These are phyloP conservation scores for Leishmania arabica DNA, from an alignment of 208 protist genomes.

Conservation along the genomic window DNA sequence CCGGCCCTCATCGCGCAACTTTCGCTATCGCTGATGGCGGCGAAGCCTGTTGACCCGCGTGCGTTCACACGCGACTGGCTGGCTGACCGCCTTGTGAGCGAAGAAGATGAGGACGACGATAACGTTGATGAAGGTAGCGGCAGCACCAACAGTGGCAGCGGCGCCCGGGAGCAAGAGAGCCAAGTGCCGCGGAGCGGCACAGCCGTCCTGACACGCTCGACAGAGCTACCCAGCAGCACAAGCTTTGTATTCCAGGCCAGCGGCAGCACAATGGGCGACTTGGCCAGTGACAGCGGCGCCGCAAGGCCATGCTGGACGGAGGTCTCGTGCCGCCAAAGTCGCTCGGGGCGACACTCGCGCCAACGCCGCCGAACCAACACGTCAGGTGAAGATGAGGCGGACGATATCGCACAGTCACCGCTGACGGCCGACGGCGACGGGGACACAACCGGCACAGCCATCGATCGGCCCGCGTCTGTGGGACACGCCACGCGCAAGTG, in stretches of 20 bases:
- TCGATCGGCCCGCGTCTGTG: not conserved
- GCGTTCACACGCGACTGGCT: slow-evolving; percentile 73
- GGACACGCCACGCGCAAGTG: not conserved
- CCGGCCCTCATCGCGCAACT: slow-evolving; percentile 49
- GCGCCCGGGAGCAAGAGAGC: not conserved
- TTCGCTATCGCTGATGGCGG: slow-evolving; percentile 47
- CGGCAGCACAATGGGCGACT: not conserved
- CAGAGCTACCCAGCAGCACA: slow-evolving; percentile 9
- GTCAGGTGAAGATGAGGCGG: not conserved
- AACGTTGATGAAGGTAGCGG: not conserved
- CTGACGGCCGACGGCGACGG: not conserved
- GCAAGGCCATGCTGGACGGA: not conserved
- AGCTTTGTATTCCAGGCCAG: slow-evolving; percentile 12
- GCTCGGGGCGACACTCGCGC: not conserved
- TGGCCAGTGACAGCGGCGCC: not conserved
- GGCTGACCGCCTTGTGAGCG: slow-evolving; percentile 27
- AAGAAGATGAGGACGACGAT: slow-evolving; percentile 31
- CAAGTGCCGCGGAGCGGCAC: not conserved
- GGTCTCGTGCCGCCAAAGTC: not conserved
- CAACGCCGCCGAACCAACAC: not conserved
- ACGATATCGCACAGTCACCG: not conserved
- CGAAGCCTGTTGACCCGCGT: slow-evolving; percentile 65
- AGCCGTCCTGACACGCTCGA: not conserved
- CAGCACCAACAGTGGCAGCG: not conserved
- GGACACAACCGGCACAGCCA: not conserved